Evolutionary conservation across 108 stramenopile genomes (phyloP).

Genomic region (Cylindrotheca fusiformis): DNA sequence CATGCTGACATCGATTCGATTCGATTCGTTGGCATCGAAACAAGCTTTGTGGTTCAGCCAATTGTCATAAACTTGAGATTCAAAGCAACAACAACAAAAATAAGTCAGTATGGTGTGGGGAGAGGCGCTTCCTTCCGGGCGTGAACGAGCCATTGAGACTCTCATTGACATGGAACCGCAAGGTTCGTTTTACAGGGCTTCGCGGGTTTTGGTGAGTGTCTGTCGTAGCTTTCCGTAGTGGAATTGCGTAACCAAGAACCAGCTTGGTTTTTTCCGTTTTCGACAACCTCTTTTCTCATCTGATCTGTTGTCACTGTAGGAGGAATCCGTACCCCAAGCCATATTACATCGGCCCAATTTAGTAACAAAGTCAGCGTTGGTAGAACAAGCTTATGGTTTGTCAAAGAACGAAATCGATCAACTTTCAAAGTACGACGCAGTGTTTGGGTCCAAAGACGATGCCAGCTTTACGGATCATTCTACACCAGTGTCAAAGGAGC

Average conservation of each 20-base stretch:
- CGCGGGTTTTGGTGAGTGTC: slow-evolving; percentile 66
- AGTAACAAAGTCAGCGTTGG: slow-evolving; percentile 56
- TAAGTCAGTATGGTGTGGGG: slow-evolving; percentile 7
- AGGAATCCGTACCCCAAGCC: slow-evolving; percentile 52
- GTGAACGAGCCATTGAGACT: slow-evolving; percentile 76
- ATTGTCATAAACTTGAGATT: too few relatives aligned
- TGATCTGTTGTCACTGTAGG: slow-evolving; percentile 34
- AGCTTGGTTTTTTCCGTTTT: slow-evolving; percentile 6
- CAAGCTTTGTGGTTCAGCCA: too few relatives aligned
- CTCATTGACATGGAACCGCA: slow-evolving; percentile 75
- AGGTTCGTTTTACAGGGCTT: slow-evolving; percentile 67
- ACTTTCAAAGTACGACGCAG: slow-evolving; percentile 28
- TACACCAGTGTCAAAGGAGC: not conserved
- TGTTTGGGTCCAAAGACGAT: slow-evolving; percentile 11
- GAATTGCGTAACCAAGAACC: not conserved
- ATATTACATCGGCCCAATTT: slow-evolving; percentile 53
- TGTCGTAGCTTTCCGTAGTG: not conserved
- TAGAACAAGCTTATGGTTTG: slow-evolving; percentile 61
- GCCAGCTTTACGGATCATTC: not conserved
- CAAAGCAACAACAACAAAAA: too few relatives aligned
- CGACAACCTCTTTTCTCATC: not conserved
- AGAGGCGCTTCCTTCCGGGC: slow-evolving; percentile 39
- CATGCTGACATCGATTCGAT: too few relatives aligned
- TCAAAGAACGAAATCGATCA: slow-evolving; percentile 51
- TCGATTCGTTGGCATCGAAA: too few relatives aligned